A percentile compares a stretch with the other conserved stretches of the same genome.
phyloP scores from a whole-genome alignment of 805 yeast genomes.

The Kregervanrija fluxuum region DNA sequence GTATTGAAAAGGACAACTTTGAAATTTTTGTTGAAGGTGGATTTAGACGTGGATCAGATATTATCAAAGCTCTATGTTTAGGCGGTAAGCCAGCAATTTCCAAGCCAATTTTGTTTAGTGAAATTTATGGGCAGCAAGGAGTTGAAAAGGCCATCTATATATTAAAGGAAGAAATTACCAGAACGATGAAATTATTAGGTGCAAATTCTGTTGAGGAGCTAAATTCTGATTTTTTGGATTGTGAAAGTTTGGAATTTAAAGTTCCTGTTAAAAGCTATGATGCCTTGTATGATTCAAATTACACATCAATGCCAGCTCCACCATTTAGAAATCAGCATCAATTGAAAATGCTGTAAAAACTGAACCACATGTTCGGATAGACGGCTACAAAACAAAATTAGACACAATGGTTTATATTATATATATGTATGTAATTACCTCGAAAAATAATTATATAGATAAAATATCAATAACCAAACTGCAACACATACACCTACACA shows the following conservation, averaged over 20 bases:
- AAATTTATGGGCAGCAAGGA: slow-evolving; percentile 76
- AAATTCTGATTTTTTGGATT: slow-evolving; percentile 44
- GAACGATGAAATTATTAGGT: slow-evolving; percentile 60
- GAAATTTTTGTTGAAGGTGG: slow-evolving; percentile 46
- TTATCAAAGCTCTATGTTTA: slow-evolving; percentile 35
- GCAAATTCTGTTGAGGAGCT: slow-evolving; percentile 30
- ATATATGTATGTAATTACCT: background rate
- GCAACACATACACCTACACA: background rate
- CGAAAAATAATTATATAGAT: background rate
- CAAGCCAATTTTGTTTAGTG: slow-evolving; percentile 68
- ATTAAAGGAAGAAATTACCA: slow-evolving; percentile 47
- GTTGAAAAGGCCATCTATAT: slow-evolving; percentile 54
- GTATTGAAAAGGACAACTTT: slow-evolving; percentile 43
- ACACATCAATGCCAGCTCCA: slow-evolving; percentile 29
- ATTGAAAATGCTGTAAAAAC: slow-evolving; percentile 2
- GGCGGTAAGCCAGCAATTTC: slow-evolving; percentile 60
- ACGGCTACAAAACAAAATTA: too few relatives aligned
- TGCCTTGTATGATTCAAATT: slow-evolving; percentile 45
- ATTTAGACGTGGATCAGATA: slow-evolving; percentile 36
- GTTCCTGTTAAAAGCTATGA: slow-evolving; percentile 43
- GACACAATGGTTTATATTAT: background rate
- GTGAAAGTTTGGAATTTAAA: slow-evolving; percentile 55
- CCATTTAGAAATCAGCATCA: slow-evolving; percentile 8
- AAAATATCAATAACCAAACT: background rate
- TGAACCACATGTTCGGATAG: too few relatives aligned